These are phyloP conservation scores for Dipteronia dyeriana DNA, from an alignment of 345 rosid genomes.

Conservation along the genomic window DNA sequence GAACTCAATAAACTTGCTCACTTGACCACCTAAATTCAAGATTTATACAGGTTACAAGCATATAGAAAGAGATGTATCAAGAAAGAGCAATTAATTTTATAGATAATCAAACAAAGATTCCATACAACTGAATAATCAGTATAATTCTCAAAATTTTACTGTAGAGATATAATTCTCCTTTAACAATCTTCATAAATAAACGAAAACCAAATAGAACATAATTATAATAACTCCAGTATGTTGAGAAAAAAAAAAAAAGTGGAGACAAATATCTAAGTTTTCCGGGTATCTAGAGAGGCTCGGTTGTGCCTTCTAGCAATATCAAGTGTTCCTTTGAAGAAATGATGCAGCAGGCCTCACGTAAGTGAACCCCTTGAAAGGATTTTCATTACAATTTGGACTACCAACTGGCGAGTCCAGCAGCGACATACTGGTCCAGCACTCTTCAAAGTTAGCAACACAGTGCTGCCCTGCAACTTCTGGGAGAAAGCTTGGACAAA, in stretches of 20 bases:
- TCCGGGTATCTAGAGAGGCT: not conserved
- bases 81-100: not conserved
- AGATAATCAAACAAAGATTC: not conserved
- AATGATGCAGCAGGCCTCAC: slow-evolving; percentile 41
- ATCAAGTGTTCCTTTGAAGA: slow-evolving; percentile 32
- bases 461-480: slow-evolving; percentile 51
- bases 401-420: slow-evolving; percentile 54
- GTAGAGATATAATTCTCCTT: not conserved
- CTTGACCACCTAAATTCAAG: not conserved
- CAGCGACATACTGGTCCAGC: slow-evolving; percentile 54
- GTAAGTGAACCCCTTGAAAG: slow-evolving; percentile 46
- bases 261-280: slow-evolving; percentile 3
- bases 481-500: slow-evolving; percentile 54
- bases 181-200: slow-evolving; percentile 11
- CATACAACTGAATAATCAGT: not conserved
- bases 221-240: not conserved
- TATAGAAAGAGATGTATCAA: not conserved
- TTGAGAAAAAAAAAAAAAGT: too few relatives aligned
- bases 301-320: not conserved
- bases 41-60: not conserved
- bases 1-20: slow-evolving; percentile 1
- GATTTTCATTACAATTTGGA: slow-evolving; percentile 44
- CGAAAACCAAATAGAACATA: not conserved
- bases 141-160: not conserved
- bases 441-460: slow-evolving; percentile 51